A percentile compares a stretch with the other conserved stretches of the same genome.
These are phyloP conservation scores for Aspergillus sergii DNA, from an alignment of 2,329 filamentous ascomycete genomes.

Conservation along the genomic window DNA sequence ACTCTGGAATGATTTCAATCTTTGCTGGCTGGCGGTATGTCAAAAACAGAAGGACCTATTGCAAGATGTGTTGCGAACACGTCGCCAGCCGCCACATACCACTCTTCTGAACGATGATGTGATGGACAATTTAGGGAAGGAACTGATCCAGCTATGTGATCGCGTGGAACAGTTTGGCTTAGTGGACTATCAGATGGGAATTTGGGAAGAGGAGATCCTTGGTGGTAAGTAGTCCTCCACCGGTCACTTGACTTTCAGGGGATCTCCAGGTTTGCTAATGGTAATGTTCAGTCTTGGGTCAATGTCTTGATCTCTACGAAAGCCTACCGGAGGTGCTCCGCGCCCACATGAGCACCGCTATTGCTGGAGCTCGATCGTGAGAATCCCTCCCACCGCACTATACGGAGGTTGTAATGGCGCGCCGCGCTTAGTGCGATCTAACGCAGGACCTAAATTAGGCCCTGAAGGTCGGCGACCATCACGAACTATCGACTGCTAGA, in stretches of 20 bases:
- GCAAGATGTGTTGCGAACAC: conserved; percentile 60
- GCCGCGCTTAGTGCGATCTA: conserved; percentile 7
- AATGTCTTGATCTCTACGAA: conserved; percentile 58
- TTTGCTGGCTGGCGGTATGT: conserved; percentile 82
- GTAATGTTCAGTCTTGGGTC: conserved; percentile 48
- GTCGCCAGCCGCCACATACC: conserved; percentile 59
- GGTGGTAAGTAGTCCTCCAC: conserved; percentile 61
- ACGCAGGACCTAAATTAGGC: conserved; percentile 13
- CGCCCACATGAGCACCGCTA: conserved; percentile 21
- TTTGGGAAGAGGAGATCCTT: conserved; percentile 92
- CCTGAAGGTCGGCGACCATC: not conserved
- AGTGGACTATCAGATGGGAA: conserved; percentile 95
- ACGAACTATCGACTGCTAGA: conserved; percentile 7
- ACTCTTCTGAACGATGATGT: conserved; percentile 68
- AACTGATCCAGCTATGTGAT: conserved; percentile 81
- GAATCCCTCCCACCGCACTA: not conserved
- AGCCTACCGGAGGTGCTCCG: conserved; percentile 30
- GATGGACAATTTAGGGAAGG: conserved; percentile 77
- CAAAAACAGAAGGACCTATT: conserved; percentile 81
- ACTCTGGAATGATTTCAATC: conserved; percentile 93
- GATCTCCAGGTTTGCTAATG: not conserved
- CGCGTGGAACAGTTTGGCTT: conserved; percentile 87
- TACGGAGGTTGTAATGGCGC: not conserved
- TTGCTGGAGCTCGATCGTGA: conserved; percentile 30
- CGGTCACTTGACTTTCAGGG: not conserved